Evolutionary conservation across 1,284 basidiomycete genomes (phyloP).

Genomic region (Peniophora sp.): DNA sequence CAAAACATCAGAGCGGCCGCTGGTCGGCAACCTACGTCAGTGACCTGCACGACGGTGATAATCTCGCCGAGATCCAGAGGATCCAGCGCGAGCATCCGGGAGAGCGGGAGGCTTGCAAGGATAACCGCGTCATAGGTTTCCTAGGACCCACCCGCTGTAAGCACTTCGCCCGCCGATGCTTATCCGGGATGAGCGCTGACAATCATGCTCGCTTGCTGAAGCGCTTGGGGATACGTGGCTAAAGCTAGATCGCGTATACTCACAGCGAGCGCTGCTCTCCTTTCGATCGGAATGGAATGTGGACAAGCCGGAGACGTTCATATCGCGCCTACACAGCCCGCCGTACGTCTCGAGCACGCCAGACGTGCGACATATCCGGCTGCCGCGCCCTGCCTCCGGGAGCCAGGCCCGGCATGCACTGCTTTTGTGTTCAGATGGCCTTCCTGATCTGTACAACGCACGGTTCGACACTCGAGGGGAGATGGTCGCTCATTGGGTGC

Average conservation of each 20-base stretch:
- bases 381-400: slow-evolving; percentile 10
- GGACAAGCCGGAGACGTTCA: slow-evolving; percentile 29
- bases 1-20: slow-evolving; percentile 24
- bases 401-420: slow-evolving; percentile 21
- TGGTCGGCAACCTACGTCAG: slow-evolving; percentile 40
- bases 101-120: slow-evolving; percentile 39
- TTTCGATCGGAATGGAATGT: slow-evolving; percentile 41
- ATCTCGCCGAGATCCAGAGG: slow-evolving; percentile 36
- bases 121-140: slow-evolving; percentile 54
- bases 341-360: slow-evolving; percentile 51
- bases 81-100: slow-evolving; percentile 46
- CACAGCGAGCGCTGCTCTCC: slow-evolving; percentile 42
- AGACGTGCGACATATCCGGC: slow-evolving; percentile 36
- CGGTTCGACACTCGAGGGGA: slow-evolving; percentile 20
- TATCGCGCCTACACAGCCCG: slow-evolving; percentile 43
- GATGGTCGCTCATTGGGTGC: slow-evolving; percentile 34
- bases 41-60: slow-evolving; percentile 48
- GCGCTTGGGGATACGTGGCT: slow-evolving; percentile 58
- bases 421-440: slow-evolving; percentile 51
- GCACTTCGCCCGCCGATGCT: slow-evolving; percentile 6
- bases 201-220: slow-evolving; percentile 17
- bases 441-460: slow-evolving; percentile 43
- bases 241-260: slow-evolving; percentile 53
- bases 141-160: slow-evolving; percentile 60
- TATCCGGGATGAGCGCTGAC: slow-evolving; percentile 1